Evolutionary conservation across 495 filamentous ascomycete species (phyloP), one percentile per base, ranked within the genome.

Genomic region (Cairneyella variabilis): DNA sequence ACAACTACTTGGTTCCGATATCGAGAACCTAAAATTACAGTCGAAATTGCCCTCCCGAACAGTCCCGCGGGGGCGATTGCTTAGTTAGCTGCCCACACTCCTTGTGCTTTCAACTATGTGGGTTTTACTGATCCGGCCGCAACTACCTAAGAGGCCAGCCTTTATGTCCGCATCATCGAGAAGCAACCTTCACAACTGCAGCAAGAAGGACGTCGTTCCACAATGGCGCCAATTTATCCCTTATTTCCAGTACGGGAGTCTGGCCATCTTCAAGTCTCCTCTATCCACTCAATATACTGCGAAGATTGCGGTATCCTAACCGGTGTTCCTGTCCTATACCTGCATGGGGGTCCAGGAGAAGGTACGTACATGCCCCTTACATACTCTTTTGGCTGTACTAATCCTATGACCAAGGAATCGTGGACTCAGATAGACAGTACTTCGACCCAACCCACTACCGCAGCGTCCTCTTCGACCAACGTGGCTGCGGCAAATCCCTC

Each of bases 261-360:
- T 5, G 66, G 70, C 9, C 46, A 57, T 30, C 56, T 76, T 10
- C 39, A 66, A 37, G 71, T 76, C 16, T 62, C 62, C 32, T 30
- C 48, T 12, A 58, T 75, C 28, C 72, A 76, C 42, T 58, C 51
- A 25, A 56, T 74, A 1, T 64, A 73, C 58, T 76, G 69, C 40
- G 69, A 70, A 46, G 71, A 76, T 52, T 74, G 73, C 52, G 73
- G 73, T 17, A 65, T 64, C 14, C 42, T 40, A 25, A 62, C 64
- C 20, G 68, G 67, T 23, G 46, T 57, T 18, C 63, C 59, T 63
- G 66, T 73, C 27, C 53, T 76, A 0, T 76, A 67, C 53, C 66
- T 75, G 17, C 73, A 77, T 50, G 74, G 74, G 2, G 73, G 73
- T 0, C 74, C 73, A 3, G 73, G 72, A 30, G 72, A 63, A 21